Percentiles rank a stretch among this genome's conserved stretches.
Evolutionary conservation across 2,329 filamentous ascomycete species (phyloP).

Genomic region (Aspergillus nomiae): DNA sequence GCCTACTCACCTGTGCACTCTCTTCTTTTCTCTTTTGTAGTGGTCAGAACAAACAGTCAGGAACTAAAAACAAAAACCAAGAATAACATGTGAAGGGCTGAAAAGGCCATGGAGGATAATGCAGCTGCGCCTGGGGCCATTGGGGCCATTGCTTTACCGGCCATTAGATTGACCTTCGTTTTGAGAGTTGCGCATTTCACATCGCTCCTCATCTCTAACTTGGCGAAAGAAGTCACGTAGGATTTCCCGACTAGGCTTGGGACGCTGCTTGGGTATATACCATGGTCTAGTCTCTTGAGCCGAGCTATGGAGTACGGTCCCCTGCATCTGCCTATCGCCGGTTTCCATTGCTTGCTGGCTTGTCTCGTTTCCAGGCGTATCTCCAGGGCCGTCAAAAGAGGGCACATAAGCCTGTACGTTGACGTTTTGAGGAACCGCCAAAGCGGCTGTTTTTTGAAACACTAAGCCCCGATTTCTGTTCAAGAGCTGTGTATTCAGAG

Average conservation of each 20-base stretch:
- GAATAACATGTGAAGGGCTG: not conserved
- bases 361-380: constrained; percentile 11
- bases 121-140: not conserved
- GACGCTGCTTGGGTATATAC: not conserved
- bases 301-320: not conserved
- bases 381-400: constrained; percentile 31
- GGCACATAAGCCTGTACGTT: constrained; percentile 34
- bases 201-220: constrained; percentile 26
- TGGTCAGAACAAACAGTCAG: not conserved
- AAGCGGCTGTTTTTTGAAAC: constrained; percentile 29
- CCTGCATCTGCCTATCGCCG: not conserved
- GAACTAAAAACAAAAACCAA: not conserved
- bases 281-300: not conserved
- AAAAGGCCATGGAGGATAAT: not conserved
- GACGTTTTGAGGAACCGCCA: constrained; percentile 31
- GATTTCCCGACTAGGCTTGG: constrained; percentile 12
- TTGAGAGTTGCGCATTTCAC: constrained; percentile 19
- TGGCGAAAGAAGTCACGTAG: constrained; percentile 27
- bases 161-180: not conserved
- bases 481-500: constrained; percentile 25
- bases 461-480: constrained; percentile 19
- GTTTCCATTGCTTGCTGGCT: not conserved
- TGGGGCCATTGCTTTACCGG: not conserved
- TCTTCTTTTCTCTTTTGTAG: not conserved
- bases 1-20: not conserved